Percentiles rank a stretch among this genome's conserved stretches.
Conservation (phyloP, 78 protist genomes). For the Blattamonas nauphoetae region DNA sequence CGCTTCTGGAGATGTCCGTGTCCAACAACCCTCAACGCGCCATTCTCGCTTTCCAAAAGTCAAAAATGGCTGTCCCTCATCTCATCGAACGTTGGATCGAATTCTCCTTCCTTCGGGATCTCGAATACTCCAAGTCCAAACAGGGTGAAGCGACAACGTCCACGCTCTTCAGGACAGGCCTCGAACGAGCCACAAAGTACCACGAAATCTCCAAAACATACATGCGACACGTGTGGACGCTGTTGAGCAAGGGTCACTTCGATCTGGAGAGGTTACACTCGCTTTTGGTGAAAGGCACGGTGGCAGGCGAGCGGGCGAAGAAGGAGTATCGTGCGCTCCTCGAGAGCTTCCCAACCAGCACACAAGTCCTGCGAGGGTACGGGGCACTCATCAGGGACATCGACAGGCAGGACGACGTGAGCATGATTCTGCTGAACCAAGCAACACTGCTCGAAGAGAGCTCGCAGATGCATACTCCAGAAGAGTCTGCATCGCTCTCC, state of each 20-base stretch:
- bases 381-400: not conserved
- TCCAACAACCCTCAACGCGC: too few relatives aligned
- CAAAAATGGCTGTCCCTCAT: not conserved
- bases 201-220: not conserved
- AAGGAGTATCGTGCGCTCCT: not conserved
- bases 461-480: too few relatives aligned
- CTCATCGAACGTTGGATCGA: not conserved
- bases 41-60: not conserved
- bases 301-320: too few relatives aligned
- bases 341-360: not conserved
- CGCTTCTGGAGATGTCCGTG: too few relatives aligned
- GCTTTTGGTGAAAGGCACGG: too few relatives aligned
- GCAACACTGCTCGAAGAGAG: too few relatives aligned
- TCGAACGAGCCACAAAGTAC: not conserved
- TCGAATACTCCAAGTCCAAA: too few relatives aligned
- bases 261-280: too few relatives aligned
- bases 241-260: not conserved
- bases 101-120: not conserved
- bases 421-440: not conserved
- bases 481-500: too few relatives aligned
- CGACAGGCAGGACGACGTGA: not conserved
- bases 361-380: not conserved
- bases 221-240: not conserved
- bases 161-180: too few relatives aligned
- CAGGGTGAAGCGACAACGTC: too few relatives aligned